Conservation (phyloP, 306 rosid species). For the Benincasa hispida region DNA sequence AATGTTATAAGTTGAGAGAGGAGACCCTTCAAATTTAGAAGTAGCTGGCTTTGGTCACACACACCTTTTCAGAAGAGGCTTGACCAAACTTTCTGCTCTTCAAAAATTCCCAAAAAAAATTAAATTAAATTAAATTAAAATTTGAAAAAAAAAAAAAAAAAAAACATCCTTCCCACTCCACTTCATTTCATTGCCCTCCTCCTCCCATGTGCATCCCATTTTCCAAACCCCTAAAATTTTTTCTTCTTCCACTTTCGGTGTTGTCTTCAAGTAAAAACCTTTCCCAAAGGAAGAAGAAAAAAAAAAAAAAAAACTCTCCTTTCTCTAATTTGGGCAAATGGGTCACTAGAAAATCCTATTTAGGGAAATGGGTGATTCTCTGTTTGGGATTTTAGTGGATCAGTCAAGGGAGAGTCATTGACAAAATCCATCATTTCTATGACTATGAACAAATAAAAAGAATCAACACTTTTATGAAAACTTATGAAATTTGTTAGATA, state of each 20-base stretch:
- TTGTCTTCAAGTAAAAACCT: background rate
- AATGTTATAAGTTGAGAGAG: background rate
- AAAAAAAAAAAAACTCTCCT: background rate
- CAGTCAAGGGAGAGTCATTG: background rate
- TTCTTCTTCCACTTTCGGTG: constrained; percentile 5
- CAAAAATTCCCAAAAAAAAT: constrained; percentile 9
- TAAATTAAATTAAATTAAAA: background rate
- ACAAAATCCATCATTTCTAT: background rate
- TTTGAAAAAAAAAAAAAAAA: too few species aligned
- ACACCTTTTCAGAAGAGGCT: constrained; percentile 47
- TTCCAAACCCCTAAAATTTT: background rate
- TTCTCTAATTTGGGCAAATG: constrained; percentile 4
- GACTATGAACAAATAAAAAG: background rate
- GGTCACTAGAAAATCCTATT: background rate
- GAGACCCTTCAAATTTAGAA: background rate
- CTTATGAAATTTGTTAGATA: background rate
- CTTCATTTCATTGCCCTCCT: background rate
- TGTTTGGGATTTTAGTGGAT: constrained; percentile 6
- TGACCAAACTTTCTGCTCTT: constrained; percentile 48
- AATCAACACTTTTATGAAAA: constrained; percentile 1
- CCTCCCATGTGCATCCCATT: constrained; percentile 8
- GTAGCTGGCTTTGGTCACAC: constrained; percentile 7
- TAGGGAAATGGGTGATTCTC: background rate
- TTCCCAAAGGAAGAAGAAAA: background rate
- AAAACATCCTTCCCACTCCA: background rate